Base-by-base conservation (phyloP, 1,284 basidiomycete species). In the Macrocystidia cucumis region DNA sequence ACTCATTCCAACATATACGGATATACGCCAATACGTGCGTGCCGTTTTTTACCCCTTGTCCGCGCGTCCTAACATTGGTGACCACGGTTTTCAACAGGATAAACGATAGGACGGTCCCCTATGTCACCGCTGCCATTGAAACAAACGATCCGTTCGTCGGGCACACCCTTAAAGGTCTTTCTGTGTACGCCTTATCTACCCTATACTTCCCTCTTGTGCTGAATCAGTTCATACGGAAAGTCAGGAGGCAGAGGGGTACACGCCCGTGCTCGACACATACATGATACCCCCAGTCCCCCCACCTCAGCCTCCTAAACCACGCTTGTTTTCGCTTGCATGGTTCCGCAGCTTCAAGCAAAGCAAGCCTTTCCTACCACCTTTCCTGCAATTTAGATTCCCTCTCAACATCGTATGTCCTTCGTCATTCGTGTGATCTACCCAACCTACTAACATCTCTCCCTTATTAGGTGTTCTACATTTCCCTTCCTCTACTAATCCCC, bases 11-110 rank as follows among this genome's bases (percentile, higher is more conserved):
- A 17, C 65, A 78, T 24, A 65, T 91, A 28, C 65, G 78, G 38
- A 74, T 97, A 40, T 96, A 91, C 47, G 91, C 89, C 6, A 95
- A 93, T 58, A 74, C 81, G 78, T 82, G 45, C 46, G 75, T 65
- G 8, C 13, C 33, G 20, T 16, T 25, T 34, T 35, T 43, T 13
- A 22, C 22, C 27, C 20, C 30, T 38, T 21, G 29, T n/a, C n/a
- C n/a, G n/a, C n/a, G n/a, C n/a, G n/a, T n/a, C n/a, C n/a, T 5
- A 30, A 16, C 25, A 9, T 1, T 20, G 20, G 27, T 28, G 14
- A 13, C 23, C 22, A 22, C 24, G 41, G 20, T 35, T 25, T 7
- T 20, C 33, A 6, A 33, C 13, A 74, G 74, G 2, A 60, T 89
- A 23, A 78, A 86, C 46, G 89, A 91, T 49, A 41, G 65, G 5